Conservation (phyloP, 2,329 filamentous ascomycete species). For the Lasiodiplodia theobromae region DNA sequence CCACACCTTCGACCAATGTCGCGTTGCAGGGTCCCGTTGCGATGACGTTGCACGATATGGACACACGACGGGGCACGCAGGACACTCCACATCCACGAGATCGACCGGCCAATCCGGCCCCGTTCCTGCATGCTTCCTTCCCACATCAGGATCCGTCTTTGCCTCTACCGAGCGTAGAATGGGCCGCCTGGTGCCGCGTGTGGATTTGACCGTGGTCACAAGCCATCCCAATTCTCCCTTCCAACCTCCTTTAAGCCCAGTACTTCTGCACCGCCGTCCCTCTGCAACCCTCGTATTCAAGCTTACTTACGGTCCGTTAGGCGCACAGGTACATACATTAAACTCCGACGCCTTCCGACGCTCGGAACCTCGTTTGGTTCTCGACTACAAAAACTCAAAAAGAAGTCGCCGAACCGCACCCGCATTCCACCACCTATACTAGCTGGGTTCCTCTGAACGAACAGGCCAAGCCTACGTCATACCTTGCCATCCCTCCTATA, state of each 20-base stretch:
- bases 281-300: neutral
- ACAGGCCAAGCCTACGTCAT: constrained; percentile 17
- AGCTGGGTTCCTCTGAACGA: neutral
- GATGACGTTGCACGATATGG: neutral
- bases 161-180: neutral
- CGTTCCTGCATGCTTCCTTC: neutral
- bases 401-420: neutral
- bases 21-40: constrained; percentile 19
- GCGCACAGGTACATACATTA: constrained; percentile 10
- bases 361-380: neutral
- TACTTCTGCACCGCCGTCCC: neutral
- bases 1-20: neutral
- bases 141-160: neutral
- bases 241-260: constrained; percentile 12
- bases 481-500: neutral
- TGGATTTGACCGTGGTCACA: constrained; percentile 10
- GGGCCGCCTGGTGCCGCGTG: constrained; percentile 1
- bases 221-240: constrained; percentile 8
- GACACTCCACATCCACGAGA: constrained; percentile 3
- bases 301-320: neutral
- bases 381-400: constrained; percentile 1
- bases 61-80: neutral
- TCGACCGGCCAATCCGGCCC: constrained; percentile 20
- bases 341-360: constrained; percentile 5
- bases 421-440: neutral